phyloP scores from a whole-genome alignment of 2,329 filamentous ascomycete genomes.

The Cercospora sojina region DNA sequence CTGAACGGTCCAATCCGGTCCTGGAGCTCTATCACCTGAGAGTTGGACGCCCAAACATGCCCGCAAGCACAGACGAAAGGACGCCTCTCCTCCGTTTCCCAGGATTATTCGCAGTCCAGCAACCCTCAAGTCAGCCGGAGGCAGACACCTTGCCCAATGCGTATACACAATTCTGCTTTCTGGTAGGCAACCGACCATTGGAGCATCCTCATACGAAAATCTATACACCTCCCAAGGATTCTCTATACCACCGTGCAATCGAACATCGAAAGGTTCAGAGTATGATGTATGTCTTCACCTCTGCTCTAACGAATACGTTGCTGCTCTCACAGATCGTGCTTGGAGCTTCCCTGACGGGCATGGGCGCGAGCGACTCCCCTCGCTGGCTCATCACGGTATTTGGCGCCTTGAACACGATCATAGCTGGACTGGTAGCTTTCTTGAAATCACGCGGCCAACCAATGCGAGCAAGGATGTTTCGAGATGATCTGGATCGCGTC shows the following conservation, averaged over 20 bases:
- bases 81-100: conserved; percentile 35
- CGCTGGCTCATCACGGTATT: conserved; percentile 43
- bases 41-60: conserved; percentile 12
- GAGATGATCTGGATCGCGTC: conserved; percentile 43
- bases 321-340: conserved; percentile 44
- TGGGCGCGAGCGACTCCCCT: conserved; percentile 40
- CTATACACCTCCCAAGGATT: conserved; percentile 32
- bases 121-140: not conserved
- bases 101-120: conserved; percentile 16
- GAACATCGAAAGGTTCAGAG: conserved; percentile 37
- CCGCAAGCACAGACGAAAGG: conserved; percentile 27
- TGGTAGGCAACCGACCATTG: conserved; percentile 40
- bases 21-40: not conserved
- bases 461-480: conserved; percentile 43
- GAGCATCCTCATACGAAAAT: conserved; percentile 31
- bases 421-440: conserved; percentile 44
- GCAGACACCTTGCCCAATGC: conserved; percentile 18
- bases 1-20: not conserved
- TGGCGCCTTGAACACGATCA: conserved; percentile 44
- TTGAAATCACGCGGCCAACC: conserved; percentile 44
- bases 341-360: conserved; percentile 42
- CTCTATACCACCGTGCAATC: conserved; percentile 41
- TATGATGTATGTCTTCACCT: conserved; percentile 40
- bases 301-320: conserved; percentile 40
- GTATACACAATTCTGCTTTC: conserved; percentile 41